A percentile compares a stretch with the other conserved stretches of the same genome.
Evolutionary conservation across 2,329 filamentous ascomycete genomes (phyloP).

Genomic region (Westerdykella ornata): DNA sequence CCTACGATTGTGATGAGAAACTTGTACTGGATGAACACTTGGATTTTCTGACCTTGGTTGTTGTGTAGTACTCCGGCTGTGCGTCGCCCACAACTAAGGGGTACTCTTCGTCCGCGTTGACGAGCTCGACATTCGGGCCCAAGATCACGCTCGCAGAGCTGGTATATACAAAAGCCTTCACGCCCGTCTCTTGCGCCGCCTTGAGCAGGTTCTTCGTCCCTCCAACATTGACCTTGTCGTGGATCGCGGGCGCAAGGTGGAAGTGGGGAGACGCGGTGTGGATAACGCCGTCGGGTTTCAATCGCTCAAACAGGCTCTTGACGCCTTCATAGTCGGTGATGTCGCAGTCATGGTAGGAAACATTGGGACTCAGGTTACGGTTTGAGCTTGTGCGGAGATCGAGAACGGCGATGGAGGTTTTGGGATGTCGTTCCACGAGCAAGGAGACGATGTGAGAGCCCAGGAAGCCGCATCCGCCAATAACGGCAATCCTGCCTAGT

Average conservation of each 20-base stretch:
- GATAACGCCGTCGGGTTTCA: constrained; percentile 44
- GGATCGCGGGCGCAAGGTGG: constrained; percentile 35
- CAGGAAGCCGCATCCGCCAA: constrained; percentile 48
- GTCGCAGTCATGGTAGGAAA: constrained; percentile 47
- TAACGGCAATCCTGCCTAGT: constrained; percentile 44
- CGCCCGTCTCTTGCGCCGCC: constrained; percentile 43
- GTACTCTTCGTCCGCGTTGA: constrained; percentile 47
- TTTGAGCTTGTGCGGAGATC: constrained; percentile 42
- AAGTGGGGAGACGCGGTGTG: constrained; percentile 46
- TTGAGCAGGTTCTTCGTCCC: constrained; percentile 46
- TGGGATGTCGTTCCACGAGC: constrained; percentile 36
- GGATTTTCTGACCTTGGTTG: constrained; percentile 40
- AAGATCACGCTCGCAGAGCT: constrained; percentile 47
- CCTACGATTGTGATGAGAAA: constrained; percentile 22
- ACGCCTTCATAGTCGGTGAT: constrained; percentile 43
- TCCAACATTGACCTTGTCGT: constrained; percentile 47
- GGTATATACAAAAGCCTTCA: constrained; percentile 50
- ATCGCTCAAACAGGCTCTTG: constrained; percentile 37
- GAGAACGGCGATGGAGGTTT: constrained; percentile 43
- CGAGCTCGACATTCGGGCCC: constrained; percentile 40
- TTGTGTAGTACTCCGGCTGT: constrained; percentile 48
- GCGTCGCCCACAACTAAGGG: constrained; percentile 40
- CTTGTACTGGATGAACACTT: not conserved
- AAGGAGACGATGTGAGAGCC: constrained; percentile 47
- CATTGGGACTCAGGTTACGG: constrained; percentile 36